These are phyloP conservation scores for Hansenula lynferdii DNA, from an alignment of 1,139 yeast genomes.

Conservation along the genomic window DNA sequence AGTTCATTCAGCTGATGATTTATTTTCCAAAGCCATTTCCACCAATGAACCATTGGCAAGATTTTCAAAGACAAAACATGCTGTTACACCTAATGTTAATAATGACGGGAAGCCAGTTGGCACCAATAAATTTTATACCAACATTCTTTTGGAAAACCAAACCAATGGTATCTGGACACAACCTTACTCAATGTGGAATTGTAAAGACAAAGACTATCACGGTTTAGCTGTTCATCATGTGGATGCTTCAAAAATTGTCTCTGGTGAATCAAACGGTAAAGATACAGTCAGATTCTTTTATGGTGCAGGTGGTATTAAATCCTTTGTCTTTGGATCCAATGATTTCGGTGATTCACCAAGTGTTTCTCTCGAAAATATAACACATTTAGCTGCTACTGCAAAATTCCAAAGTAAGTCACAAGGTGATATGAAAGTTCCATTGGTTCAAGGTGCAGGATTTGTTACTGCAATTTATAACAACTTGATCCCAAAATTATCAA, in stretches of 20 bases:
- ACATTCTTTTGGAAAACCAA: constrained; percentile 64
- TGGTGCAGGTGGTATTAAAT: constrained; percentile 29
- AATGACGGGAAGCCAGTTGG: constrained; percentile 45
- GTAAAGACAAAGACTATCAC: constrained; percentile 33
- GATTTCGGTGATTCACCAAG: constrained; percentile 25
- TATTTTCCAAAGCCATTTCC: constrained; percentile 30
- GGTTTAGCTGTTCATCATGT: constrained; percentile 71
- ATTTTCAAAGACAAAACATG: constrained; percentile 41
- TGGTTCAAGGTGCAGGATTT: constrained; percentile 70
- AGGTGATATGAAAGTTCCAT: constrained; percentile 29
- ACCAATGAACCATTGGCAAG: constrained; percentile 42
- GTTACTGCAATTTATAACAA: constrained; percentile 56
- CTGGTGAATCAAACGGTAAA: constrained; percentile 43
- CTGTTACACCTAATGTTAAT: constrained; percentile 42
- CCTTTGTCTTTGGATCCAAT: constrained; percentile 29
- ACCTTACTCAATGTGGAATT: constrained; percentile 76
- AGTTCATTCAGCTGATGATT: constrained; percentile 16
- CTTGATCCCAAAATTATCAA: constrained; percentile 48
- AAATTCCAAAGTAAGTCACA: constrained; percentile 18
- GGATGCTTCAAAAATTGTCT: constrained; percentile 51
- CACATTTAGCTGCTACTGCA: constrained; percentile 27
- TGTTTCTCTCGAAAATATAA: constrained; percentile 24
- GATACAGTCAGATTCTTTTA: constrained; percentile 30
- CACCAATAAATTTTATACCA: constrained; percentile 84
- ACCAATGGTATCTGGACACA: constrained; percentile 68